Evolutionary conservation across 495 filamentous ascomycete species (phyloP).

Genomic region (Penicillium parvum): DNA sequence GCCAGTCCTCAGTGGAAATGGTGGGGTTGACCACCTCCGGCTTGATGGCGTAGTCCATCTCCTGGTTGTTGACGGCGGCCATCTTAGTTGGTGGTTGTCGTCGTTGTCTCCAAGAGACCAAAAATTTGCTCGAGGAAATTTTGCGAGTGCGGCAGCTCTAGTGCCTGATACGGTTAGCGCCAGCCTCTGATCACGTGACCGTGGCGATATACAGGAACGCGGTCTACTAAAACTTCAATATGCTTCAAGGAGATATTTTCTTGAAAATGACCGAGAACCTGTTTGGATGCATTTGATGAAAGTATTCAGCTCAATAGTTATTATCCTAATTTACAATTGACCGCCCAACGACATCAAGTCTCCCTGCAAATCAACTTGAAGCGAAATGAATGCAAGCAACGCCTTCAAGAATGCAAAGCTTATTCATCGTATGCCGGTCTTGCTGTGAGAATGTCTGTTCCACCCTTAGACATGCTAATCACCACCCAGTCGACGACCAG

Average conservation of each 20-base stretch:
- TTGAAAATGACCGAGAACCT: too few relatives aligned
- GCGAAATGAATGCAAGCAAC: too few relatives aligned
- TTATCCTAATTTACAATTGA: too few relatives aligned
- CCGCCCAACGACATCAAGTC: too few relatives aligned
- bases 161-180: constrained; percentile 27
- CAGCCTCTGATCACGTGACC: constrained; percentile 10
- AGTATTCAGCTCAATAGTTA: too few relatives aligned
- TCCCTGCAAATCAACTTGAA: too few relatives aligned
- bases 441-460: too few relatives aligned
- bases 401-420: background rate
- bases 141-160: constrained; percentile 37
- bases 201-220: background rate
- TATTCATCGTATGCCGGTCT: too few relatives aligned
- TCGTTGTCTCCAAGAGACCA: constrained; percentile 14
- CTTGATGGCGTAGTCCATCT: constrained; percentile 80
- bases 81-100: constrained; percentile 35
- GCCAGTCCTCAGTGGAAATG: constrained; percentile 77
- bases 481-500: constrained; percentile 62
- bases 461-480: background rate
- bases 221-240: too few relatives aligned
- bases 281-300: background rate
- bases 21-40: constrained; percentile 67
- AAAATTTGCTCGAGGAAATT: constrained; percentile 34
- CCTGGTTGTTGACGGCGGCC: constrained; percentile 57
- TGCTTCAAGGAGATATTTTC: too few relatives aligned